Percentiles rank a stretch among this genome's conserved stretches.
These are phyloP conservation scores for Fusarium sterilihyphosum DNA, from an alignment of 2,329 filamentous ascomycete species.

Conservation along the genomic window DNA sequence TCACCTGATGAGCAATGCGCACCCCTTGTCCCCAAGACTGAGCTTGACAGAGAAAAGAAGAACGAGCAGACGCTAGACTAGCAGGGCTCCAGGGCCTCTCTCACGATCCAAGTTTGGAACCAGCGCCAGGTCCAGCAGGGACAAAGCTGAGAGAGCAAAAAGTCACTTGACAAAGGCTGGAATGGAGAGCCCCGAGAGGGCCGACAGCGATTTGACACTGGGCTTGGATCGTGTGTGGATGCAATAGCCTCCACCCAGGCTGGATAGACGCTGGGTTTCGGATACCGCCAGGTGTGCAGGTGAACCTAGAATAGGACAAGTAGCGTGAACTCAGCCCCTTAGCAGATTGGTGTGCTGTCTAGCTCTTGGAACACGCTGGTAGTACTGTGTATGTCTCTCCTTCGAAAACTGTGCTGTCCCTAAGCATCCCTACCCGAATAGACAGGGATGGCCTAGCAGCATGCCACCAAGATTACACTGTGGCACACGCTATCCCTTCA, in stretches of 20 bases:
- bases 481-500: conserved; percentile 37
- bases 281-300: conserved; percentile 26
- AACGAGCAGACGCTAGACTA: neutral
- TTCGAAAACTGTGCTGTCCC: conserved; percentile 37
- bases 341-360: conserved; percentile 33
- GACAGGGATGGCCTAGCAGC: conserved; percentile 36
- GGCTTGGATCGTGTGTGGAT: conserved; percentile 26
- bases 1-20: conserved; percentile 37
- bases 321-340: conserved; percentile 32
- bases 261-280: conserved; percentile 36
- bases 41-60: neutral
- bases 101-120: conserved; percentile 29
- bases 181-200: conserved; percentile 38
- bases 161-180: conserved; percentile 43
- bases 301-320: conserved; percentile 22
- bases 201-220: conserved; percentile 36
- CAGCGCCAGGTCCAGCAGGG: conserved; percentile 8
- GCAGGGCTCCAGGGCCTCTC: conserved; percentile 25
- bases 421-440: conserved; percentile 25
- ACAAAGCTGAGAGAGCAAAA: conserved; percentile 13
- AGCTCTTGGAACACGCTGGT: conserved; percentile 24
- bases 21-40: conserved; percentile 32
- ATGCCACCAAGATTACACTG: conserved; percentile 46
- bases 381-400: conserved; percentile 27
- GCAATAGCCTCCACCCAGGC: conserved; percentile 15